Evolutionary conservation across 1,139 yeast species (phyloP).

Genomic region (Blastobotrys aristatus): DNA sequence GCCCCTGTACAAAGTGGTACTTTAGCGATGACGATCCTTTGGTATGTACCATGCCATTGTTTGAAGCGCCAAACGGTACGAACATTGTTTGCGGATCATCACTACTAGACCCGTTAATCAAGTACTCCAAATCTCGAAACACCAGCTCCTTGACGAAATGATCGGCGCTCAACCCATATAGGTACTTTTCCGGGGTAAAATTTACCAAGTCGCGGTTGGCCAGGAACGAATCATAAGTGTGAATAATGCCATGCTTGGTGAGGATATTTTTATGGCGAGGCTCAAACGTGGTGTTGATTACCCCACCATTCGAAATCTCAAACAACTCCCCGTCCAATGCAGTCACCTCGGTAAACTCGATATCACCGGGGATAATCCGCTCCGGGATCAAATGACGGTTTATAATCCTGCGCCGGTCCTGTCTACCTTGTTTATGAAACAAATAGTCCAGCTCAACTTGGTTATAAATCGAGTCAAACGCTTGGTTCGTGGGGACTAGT

Average conservation of each 20-base stretch:
- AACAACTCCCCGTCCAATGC: constrained; percentile 10
- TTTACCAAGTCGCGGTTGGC: constrained; percentile 32
- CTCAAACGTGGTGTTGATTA: constrained; percentile 23
- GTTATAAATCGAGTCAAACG: constrained; percentile 35
- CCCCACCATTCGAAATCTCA: constrained; percentile 19
- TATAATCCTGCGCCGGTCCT: constrained; percentile 36
- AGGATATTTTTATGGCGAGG: constrained; percentile 43
- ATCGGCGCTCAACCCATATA: constrained; percentile 65
- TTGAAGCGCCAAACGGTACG: constrained; percentile 34
- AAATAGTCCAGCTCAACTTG: constrained; percentile 48
- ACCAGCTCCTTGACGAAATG: constrained; percentile 65
- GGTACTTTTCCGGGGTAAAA: constrained; percentile 67
- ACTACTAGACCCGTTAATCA: constrained; percentile 52
- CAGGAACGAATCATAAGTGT: constrained; percentile 44
- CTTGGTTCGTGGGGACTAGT: constrained; percentile 44
- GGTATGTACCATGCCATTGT: constrained; percentile 30
- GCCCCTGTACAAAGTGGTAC: constrained; percentile 65
- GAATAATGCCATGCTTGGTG: constrained; percentile 57
- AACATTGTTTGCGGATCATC: constrained; percentile 54
- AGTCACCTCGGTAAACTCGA: background rate
- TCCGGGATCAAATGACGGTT: constrained; percentile 32
- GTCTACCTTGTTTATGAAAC: constrained; percentile 26
- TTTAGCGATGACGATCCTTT: constrained; percentile 34
- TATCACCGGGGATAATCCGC: background rate
- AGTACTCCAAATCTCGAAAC: constrained; percentile 51